Base-by-base conservation (phyloP, 2,329 filamentous ascomycete genomes). In the Magnaporthiopsis incrustans region DNA sequence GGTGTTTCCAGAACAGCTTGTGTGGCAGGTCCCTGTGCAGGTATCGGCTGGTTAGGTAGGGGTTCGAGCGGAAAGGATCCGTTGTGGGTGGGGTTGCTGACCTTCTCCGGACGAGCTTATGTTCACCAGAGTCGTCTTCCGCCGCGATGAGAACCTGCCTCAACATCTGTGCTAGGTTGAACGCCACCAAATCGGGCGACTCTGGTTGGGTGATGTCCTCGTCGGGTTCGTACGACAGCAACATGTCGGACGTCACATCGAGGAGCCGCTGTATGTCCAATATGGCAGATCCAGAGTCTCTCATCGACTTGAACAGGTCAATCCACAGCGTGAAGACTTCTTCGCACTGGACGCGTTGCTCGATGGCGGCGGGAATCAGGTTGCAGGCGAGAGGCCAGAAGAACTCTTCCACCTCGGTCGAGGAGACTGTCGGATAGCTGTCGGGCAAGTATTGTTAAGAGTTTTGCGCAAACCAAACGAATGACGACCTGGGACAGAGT, bases 1-100 rank as follows among this genome's bases (percentile, higher is more conserved):
- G 77, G 69, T 89, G 87, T 64, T 78, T 82, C 71, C 81, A 83
- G 68, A 92, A 85, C 1, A 92, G 72, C 3, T 76, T 75, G 62
- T 78, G 77, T 12, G 81, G 78, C 60, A 78, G 73, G 26, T 67
- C 65, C 4, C 67, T 69, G 10, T 64, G 56, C 22, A 69, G 57
- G 68, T 59, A 64, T 58, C 30, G 25, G 25, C 57, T 12, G 44
- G 35, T 15, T 59, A 15, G 44, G 35, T 22, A 33, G 6, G 4
- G 30, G 30, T 30, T 14, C n/a, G 32, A 63, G 15, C 15, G 44
- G 4, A 12, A 26, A 1, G 18, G 60, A 7, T 5, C 26, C 38
- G 1, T n/a, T 33, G 30, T 44, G 12, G 5, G 30, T 44, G 12
- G 5, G 50, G 14, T 57, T 15, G 66, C 69, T 63, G 62, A 69